Base-by-base conservation (phyloP, 2,329 filamentous ascomycete genomes). In the Fusarium virguliforme region DNA sequence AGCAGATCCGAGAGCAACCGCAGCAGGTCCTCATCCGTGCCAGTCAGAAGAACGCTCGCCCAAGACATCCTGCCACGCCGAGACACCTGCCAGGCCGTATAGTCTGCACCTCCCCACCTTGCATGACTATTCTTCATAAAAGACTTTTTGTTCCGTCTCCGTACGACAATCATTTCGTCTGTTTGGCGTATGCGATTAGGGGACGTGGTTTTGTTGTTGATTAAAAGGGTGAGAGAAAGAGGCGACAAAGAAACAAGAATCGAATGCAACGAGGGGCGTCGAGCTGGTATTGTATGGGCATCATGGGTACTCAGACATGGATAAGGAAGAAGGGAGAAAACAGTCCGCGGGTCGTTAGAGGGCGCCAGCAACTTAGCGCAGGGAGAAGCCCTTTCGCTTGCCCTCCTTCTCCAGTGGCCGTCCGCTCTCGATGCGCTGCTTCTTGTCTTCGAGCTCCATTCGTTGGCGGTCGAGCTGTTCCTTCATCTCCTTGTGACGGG, bases 361-460 rank as follows among this genome's bases (percentile, higher is more conserved):
- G 54, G 58, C 28, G 62, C 57, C 65, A 67, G 50, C 35, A 55
- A 75, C 75, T 90, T 95, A 97, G 85, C 96, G 94, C 82, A 99
- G 93, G 74, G 96, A 99, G 89, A 99, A 99, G 67, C 95, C 95
- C 93, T 98, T 98, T 86, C 94, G 93, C 92, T 97, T 97, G 85
- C 92, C 92, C 88, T 98, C 95, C 87, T 98, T 95, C 86, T 98
- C 96, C 85, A 98, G 85, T 73, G 96, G 96, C 82, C 96, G 90
- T 79, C 96, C 96, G 81, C 92, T 97, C 85, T 99, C 96, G 85
- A 99, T 88, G 78, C 96, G 92, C 74, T 89, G 84, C 88, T 99
- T 99, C 93, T 98, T 99, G 86, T 99, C 96, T 83, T 99, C 96
- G 80, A 99, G 90, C 83, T 99, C 96, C 82, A 90, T 84, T 82